phyloP scores from a whole-genome alignment of 139 green algal genomes.

The Haematococcus sp. region DNA sequence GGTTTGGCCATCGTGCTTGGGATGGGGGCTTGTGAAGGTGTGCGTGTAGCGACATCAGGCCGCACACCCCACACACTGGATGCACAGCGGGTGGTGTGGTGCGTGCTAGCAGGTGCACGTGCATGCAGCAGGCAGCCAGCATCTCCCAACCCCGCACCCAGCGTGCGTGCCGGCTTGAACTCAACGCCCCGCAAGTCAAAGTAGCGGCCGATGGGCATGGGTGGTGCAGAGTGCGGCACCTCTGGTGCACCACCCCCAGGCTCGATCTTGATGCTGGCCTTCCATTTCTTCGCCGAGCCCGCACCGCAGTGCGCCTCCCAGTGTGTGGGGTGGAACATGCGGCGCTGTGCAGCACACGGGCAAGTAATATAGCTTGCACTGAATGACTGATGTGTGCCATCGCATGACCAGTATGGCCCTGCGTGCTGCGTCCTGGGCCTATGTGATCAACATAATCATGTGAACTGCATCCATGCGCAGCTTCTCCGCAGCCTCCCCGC shows the following conservation, averaged over 20 bases:
- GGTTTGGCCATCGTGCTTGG: too few relatives aligned
- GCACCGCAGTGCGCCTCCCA: conserved; percentile 62
- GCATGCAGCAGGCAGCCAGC: background rate
- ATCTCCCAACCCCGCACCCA: conserved; percentile 17
- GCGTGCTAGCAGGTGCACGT: background rate
- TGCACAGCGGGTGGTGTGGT: too few relatives aligned
- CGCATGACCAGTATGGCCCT: too few relatives aligned
- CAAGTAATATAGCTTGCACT: too few relatives aligned
- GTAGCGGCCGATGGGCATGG: conserved; percentile 58
- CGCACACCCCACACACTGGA: too few relatives aligned
- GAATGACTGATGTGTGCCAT: too few relatives aligned
- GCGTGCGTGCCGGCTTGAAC: conserved; percentile 29
- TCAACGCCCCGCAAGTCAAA: conserved; percentile 47
- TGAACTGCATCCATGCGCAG: too few relatives aligned
- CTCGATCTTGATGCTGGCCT: conserved; percentile 56
- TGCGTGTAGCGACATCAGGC: too few relatives aligned
- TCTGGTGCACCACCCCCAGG: conserved; percentile 32
- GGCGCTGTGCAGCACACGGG: background rate
- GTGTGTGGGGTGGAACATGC: conserved; percentile 36
- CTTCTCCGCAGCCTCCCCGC: too few relatives aligned
- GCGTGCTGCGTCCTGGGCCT: too few relatives aligned
- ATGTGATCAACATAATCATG: too few relatives aligned
- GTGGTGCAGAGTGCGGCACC: conserved; percentile 20
- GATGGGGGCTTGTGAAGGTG: background rate
- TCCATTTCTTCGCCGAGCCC: conserved; percentile 82